These are phyloP conservation scores for Globisporangium yorkense DNA, from an alignment of 352 stramenopile genomes.

Conservation along the genomic window DNA sequence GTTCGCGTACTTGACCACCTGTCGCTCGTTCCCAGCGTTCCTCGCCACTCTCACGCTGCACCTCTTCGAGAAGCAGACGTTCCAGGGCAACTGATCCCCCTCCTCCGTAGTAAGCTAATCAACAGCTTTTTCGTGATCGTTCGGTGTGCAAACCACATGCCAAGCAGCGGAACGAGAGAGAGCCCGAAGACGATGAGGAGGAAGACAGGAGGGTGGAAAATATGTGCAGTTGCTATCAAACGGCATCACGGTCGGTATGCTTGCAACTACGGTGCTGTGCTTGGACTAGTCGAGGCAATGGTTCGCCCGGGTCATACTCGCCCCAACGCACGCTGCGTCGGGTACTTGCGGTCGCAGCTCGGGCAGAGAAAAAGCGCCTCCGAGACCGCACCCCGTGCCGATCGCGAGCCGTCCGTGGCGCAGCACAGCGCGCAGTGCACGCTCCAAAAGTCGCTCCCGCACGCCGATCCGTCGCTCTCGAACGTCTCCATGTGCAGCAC, in stretches of 20 bases:
- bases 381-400: constrained; percentile 14
- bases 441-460: constrained; percentile 27
- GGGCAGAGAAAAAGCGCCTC: constrained; percentile 69
- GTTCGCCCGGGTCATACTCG: constrained; percentile 26
- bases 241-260: background rate
- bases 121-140: background rate
- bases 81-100: constrained; percentile 52
- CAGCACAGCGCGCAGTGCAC: constrained; percentile 72
- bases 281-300: background rate
- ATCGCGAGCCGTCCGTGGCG: constrained; percentile 21
- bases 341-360: constrained; percentile 79
- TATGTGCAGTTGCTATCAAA: background rate
- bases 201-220: background rate
- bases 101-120: constrained; percentile 1
- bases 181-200: no score
- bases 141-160: background rate
- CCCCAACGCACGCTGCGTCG: constrained; percentile 69
- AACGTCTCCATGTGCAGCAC: constrained; percentile 39
- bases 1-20: constrained; percentile 69
- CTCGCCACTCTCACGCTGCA: constrained; percentile 83
- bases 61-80: constrained; percentile 89
- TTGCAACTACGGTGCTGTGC: no score
- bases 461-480: constrained; percentile 16
- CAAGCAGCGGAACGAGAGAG: no score
- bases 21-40: constrained; percentile 87